Evolutionary conservation across 1,139 yeast genomes (phyloP), one percentile per base, ranked within the genome.

Genomic region (Blastobotrys ciferrii): DNA sequence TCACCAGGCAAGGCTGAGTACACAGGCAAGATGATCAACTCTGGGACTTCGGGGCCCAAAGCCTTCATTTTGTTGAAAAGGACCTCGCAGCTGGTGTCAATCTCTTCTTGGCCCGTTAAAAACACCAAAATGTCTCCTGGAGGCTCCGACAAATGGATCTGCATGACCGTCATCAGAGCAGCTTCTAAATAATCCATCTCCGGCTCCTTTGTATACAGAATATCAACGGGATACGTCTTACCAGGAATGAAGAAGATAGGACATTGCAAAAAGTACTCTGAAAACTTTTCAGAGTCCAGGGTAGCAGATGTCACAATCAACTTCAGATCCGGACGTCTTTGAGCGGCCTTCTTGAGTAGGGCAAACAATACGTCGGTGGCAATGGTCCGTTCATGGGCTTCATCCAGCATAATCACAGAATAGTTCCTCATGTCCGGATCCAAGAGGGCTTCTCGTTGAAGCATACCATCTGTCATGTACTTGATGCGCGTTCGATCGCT

Each of bases 401-500:
- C 98, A 69, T 89, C 98, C 47, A 89, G 71, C 89, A 89, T 86
- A 13, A 89, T 83, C 1, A 86, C 92, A 0, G 95, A 81, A 62
- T 91, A 89, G 53, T 73, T 78, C 19, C 76, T 73, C 84, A 89
- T 76, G 28, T 72, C 68, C 0, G 94, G 88, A 63, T 91, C 97
- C 32, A 75, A 64, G 43, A 89, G 69, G 0, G 94, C 91, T 62
- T 89, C 97, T 55, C 88, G 72, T 65, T 87, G 88, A 31, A 89
- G 74, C 88, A 89, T 87, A 72, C 98, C 98, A 68, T 89, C 98
- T 0, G 98, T 89, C 94, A 92, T 82, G 64, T 87, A 91, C 69
- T 89, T 88, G 49, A 92, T 84, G 36, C 71, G 67, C 0, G 98
- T 92, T 28, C 70, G 65, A 0, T 71, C 57, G 13, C 76, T 67